A percentile compares a stretch with the other conserved stretches of the same genome.
phyloP scores from a whole-genome alignment of 371 early-diverging fungal genomes.

The Rhizopus microsporus region DNA sequence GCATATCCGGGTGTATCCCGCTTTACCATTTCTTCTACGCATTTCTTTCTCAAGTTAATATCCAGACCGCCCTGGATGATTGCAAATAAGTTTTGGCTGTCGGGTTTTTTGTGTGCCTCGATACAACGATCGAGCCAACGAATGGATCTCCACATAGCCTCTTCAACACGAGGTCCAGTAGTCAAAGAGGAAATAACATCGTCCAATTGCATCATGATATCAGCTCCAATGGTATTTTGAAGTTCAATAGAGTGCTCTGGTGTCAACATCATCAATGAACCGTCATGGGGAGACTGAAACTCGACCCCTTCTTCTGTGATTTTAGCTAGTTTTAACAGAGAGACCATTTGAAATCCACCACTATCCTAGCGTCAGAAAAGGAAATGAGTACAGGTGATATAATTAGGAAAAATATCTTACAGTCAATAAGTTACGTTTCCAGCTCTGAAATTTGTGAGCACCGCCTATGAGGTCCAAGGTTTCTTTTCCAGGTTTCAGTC shows the following conservation, averaged over 20 bases:
- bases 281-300: conserved; percentile 87
- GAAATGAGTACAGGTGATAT: background rate
- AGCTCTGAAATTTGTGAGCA: conserved; percentile 89
- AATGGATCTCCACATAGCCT: conserved; percentile 92
- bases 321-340: conserved; percentile 79
- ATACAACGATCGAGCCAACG: conserved; percentile 97
- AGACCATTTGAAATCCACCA: conserved; percentile 97
- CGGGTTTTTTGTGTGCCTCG: conserved; percentile 71
- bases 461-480: conserved; percentile 78
- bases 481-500: conserved; percentile 71
- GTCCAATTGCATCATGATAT: conserved; percentile 98
- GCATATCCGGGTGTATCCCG: conserved; percentile 92
- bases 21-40: conserved; percentile 86
- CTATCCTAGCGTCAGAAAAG: conserved; percentile 57
- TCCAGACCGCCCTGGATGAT: conserved; percentile 96
- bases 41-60: conserved; percentile 71
- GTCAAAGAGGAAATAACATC: conserved; percentile 93
- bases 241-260: conserved; percentile 93
- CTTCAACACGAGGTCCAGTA: conserved; percentile 83
- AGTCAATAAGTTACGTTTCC: conserved; percentile 85
- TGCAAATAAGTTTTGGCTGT: conserved; percentile 90
- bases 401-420: conserved; percentile 30
- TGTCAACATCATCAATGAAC: conserved; percentile 85
- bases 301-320: conserved; percentile 94
- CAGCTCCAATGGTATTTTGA: conserved; percentile 95